Conservation (phyloP, 495 filamentous ascomycete genomes). For the Penicillium goetzii region DNA sequence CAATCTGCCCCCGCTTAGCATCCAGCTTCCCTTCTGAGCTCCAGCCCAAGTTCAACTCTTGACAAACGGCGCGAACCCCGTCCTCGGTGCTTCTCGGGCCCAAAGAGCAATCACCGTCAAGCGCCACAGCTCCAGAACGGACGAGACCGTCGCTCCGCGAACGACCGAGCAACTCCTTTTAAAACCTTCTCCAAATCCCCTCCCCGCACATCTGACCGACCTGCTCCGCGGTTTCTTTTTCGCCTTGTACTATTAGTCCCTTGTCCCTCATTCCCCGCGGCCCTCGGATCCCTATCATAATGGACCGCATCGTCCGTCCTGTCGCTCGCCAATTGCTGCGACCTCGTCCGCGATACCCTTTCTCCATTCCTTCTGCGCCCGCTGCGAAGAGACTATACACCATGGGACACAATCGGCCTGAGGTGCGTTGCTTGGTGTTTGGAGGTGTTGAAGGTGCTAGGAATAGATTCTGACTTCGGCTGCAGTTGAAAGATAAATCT, state of each 20-base stretch:
- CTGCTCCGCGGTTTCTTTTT: slow-evolving; percentile 9
- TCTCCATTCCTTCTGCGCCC: slow-evolving; percentile 39
- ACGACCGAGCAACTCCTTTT: slow-evolving; percentile 8
- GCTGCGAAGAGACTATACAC: slow-evolving; percentile 46
- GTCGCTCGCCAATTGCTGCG: slow-evolving; percentile 45
- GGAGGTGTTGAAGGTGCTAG: not conserved
- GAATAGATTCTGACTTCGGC: not conserved
- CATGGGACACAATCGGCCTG: slow-evolving; percentile 48
- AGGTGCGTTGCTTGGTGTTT: slow-evolving; percentile 30
- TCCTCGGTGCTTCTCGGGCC: slow-evolving; percentile 37
- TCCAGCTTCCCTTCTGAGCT: slow-evolving; percentile 36
- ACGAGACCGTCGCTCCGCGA: slow-evolving; percentile 1
- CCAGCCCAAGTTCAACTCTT: slow-evolving; percentile 1
- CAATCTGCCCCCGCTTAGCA: slow-evolving; percentile 22
- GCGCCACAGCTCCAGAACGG: not conserved
- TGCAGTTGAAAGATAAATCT: slow-evolving; percentile 77
- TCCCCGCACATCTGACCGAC: slow-evolving; percentile 22
- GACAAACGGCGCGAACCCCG: slow-evolving; percentile 24
- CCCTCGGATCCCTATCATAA: slow-evolving; percentile 23
- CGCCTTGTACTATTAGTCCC: not conserved
- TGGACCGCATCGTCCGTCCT: slow-evolving; percentile 48
- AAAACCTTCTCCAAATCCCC: slow-evolving; percentile 25
- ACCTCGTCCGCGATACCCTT: slow-evolving; percentile 45
- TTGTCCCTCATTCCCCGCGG: not conserved
- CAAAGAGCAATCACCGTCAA: slow-evolving; percentile 34